phyloP scores from a whole-genome alignment of 2,329 filamentous ascomycete species.

The Stachybotrys elegans region DNA sequence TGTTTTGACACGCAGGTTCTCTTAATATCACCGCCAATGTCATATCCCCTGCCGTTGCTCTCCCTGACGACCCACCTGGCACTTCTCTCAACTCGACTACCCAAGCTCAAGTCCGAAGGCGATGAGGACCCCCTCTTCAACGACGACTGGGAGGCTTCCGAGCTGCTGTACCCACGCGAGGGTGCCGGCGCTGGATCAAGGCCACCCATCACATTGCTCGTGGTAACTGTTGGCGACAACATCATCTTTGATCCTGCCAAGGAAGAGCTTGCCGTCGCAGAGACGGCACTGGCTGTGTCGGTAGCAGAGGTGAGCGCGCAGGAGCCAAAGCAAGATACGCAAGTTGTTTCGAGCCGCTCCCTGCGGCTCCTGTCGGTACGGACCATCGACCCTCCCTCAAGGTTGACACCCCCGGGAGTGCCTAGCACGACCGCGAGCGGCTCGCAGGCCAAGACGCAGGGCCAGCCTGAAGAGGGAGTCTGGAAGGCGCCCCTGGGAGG shows the following conservation, averaged over 20 bases:
- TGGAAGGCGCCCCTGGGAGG: slow-evolving; percentile 86
- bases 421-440: slow-evolving; percentile 58
- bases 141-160: slow-evolving; percentile 90
- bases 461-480: slow-evolving; percentile 56
- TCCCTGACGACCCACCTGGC: slow-evolving; percentile 92
- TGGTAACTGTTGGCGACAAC: slow-evolving; percentile 80
- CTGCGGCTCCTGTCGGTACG: slow-evolving; percentile 63
- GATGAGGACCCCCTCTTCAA: slow-evolving; percentile 98
- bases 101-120: slow-evolving; percentile 76
- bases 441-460: slow-evolving; percentile 34
- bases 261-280: slow-evolving; percentile 90
- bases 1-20: slow-evolving; percentile 59
- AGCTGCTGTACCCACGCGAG: slow-evolving; percentile 65
- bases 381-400: slow-evolving; percentile 69
- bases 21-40: slow-evolving; percentile 85
- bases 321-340: slow-evolving; percentile 26
- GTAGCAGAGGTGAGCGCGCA: slow-evolving; percentile 47
- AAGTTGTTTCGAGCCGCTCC: slow-evolving; percentile 35
- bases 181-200: slow-evolving; percentile 34
- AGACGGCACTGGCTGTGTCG: slow-evolving; percentile 81
- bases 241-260: slow-evolving; percentile 90
- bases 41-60: slow-evolving; percentile 87
- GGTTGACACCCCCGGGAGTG: slow-evolving; percentile 66
- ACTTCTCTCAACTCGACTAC: slow-evolving; percentile 79
- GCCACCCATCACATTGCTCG: slow-evolving; percentile 85